These are phyloP conservation scores for Keithomyces neogunnii DNA, from an alignment of 2,329 filamentous ascomycete genomes.

Conservation along the genomic window DNA sequence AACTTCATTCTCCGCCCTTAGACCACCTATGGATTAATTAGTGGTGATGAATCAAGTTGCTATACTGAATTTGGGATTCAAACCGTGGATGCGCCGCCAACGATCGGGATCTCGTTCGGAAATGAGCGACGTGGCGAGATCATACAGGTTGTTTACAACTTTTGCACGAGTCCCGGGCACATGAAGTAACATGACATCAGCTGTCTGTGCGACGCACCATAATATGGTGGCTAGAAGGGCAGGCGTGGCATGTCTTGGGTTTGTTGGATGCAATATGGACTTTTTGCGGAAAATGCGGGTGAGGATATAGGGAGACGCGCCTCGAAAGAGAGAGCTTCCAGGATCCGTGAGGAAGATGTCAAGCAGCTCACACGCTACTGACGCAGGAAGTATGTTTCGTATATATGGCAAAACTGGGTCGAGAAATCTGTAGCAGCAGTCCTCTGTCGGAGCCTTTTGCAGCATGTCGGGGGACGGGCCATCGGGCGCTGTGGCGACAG, in stretches of 20 bases:
- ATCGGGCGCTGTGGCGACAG: conserved; percentile 9
- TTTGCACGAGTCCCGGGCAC: conserved; percentile 30
- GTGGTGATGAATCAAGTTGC: not conserved
- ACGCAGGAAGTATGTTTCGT: conserved; percentile 27
- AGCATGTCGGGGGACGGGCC: conserved; percentile 14
- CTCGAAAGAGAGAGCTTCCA: conserved; percentile 32
- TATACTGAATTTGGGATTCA: not conserved
- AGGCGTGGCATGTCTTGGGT: conserved; percentile 32
- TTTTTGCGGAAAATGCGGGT: conserved; percentile 36
- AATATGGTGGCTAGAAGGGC: conserved; percentile 38
- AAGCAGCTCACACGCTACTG: conserved; percentile 36
- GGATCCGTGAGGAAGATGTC: conserved; percentile 39
- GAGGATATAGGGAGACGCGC: conserved; percentile 38
- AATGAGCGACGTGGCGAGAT: conserved; percentile 24
- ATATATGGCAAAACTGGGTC: conserved; percentile 31
- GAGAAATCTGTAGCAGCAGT: conserved; percentile 32
- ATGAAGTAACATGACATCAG: conserved; percentile 33
- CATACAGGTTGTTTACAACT: conserved; percentile 29
- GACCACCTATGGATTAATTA: conserved; percentile 16
- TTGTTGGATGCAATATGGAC: conserved; percentile 30
- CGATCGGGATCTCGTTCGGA: conserved; percentile 27
- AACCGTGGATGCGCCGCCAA: conserved; percentile 26
- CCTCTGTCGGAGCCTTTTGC: conserved; percentile 17
- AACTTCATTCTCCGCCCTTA: conserved; percentile 23
- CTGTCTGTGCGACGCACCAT: conserved; percentile 38